Conservation (phyloP, 1,139 yeast species). For the Geotrichum restrictum region DNA sequence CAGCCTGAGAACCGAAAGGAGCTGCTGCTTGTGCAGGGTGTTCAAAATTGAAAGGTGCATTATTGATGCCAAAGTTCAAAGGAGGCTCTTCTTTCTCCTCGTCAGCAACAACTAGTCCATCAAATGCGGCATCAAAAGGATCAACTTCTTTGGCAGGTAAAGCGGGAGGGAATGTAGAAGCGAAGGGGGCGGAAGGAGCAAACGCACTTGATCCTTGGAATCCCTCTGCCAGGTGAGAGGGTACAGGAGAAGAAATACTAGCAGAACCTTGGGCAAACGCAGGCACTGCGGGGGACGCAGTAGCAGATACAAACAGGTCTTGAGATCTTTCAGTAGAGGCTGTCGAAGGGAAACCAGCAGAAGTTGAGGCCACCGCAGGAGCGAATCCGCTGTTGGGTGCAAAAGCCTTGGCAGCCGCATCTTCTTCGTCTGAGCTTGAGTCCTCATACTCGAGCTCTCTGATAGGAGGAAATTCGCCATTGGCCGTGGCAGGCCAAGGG, state of each 20-base stretch:
- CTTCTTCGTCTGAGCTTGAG: conserved; percentile 44
- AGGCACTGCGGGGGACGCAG: conserved; percentile 25
- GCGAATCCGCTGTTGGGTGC: conserved; percentile 16
- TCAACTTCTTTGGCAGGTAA: conserved; percentile 10
- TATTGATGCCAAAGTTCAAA: not conserved
- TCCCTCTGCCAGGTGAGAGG: conserved; percentile 12
- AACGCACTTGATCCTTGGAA: conserved; percentile 2
- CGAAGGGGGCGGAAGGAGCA: conserved; percentile 10
- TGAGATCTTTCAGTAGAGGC: too few relatives aligned
- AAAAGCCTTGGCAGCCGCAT: conserved; percentile 10
- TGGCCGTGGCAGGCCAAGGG: conserved; percentile 7
- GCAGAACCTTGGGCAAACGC: not conserved
- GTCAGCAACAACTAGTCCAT: conserved; percentile 15
- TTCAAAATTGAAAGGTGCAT: conserved; percentile 1
- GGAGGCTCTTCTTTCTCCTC: conserved; percentile 12
- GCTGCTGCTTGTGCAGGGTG: not conserved
- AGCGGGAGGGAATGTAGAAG: conserved; percentile 18
- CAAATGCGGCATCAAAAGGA: conserved; percentile 18
- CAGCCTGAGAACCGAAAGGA: not conserved
- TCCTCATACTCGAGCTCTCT: conserved; percentile 62
- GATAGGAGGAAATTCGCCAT: conserved; percentile 68
- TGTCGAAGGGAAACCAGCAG: conserved; percentile 18
- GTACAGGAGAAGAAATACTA: conserved; percentile 14
- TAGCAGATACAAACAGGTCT: conserved; percentile 22
- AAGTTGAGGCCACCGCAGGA: conserved; percentile 10